These are phyloP conservation scores for Ogataea pilisensis DNA, from an alignment of 805 yeast genomes.

Conservation along the genomic window DNA sequence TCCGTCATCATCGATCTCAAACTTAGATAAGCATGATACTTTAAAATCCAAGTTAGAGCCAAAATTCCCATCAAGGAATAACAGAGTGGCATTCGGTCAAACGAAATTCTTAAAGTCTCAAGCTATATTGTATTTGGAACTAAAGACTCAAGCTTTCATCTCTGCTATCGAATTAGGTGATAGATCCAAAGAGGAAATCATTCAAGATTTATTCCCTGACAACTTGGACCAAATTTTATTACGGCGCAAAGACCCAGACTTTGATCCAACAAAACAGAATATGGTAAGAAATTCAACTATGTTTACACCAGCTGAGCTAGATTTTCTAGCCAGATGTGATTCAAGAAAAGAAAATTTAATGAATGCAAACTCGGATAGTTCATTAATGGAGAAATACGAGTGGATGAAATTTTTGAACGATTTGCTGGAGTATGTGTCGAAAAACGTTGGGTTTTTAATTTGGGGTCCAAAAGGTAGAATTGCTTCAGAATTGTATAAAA, in stretches of 20 bases:
- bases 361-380: constrained; percentile 42
- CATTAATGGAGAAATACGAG: constrained; percentile 67
- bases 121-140: constrained; percentile 72
- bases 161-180: constrained; percentile 73
- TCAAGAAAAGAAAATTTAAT: constrained; percentile 62
- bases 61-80: constrained; percentile 6
- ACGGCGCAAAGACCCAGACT: constrained; percentile 34
- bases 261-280: constrained; percentile 19
- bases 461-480: constrained; percentile 53
- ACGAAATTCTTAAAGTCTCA: constrained; percentile 67
- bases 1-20: constrained; percentile 35
- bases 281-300: constrained; percentile 27
- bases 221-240: constrained; percentile 49
- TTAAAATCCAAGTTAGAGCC: constrained; percentile 13
- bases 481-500: constrained; percentile 21
- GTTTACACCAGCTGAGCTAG: constrained; percentile 73
- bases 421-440: constrained; percentile 70
- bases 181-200: constrained; percentile 57
- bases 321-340: constrained; percentile 70
- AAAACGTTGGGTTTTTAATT: constrained; percentile 64
- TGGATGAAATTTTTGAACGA: constrained; percentile 84
- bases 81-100: constrained; percentile 18
- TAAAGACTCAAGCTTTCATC: constrained; percentile 93
- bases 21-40: constrained; percentile 19
- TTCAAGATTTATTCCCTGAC: constrained; percentile 72